phyloP scores from a whole-genome alignment of 495 filamentous ascomycete species.

The Parachaetomium inaequale region DNA sequence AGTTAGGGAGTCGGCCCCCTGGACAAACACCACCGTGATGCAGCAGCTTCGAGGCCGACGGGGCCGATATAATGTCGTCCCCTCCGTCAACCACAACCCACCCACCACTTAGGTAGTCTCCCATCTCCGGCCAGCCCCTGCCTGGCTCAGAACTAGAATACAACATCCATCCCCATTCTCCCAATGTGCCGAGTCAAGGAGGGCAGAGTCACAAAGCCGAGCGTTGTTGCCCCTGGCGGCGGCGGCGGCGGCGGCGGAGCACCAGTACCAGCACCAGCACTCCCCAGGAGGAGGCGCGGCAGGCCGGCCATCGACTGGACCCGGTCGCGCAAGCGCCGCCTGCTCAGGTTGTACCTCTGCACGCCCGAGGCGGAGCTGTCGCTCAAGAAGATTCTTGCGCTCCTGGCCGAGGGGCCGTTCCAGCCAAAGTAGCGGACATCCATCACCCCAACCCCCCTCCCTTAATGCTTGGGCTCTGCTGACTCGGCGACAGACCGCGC shows the following conservation, averaged over 20 bases:
- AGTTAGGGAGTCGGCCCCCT: background rate
- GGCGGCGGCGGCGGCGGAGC: background rate
- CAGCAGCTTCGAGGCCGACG: background rate
- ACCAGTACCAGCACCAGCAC: too few relatives aligned
- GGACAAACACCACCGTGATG: background rate
- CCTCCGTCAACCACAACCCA: background rate
- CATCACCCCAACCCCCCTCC: background rate
- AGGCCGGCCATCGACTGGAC: conserved; percentile 22
- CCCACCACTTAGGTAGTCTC: background rate
- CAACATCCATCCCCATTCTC: background rate
- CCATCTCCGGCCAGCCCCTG: background rate
- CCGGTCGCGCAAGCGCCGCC: conserved; percentile 12
- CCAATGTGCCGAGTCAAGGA: conserved; percentile 13
- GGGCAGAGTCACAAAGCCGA: conserved; percentile 15
- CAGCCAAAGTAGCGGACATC: conserved; percentile 16
- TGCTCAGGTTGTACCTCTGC: conserved; percentile 21
- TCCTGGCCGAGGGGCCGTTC: conserved; percentile 18
- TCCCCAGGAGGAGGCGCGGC: conserved; percentile 16
- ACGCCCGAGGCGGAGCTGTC: conserved; percentile 22
- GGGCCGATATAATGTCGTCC: conserved; percentile 1
- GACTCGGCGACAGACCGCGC: conserved; percentile 8
- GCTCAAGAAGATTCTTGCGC: conserved; percentile 19
- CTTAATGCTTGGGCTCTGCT: background rate
- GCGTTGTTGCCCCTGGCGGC: background rate
- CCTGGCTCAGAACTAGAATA: background rate